Evolutionary conservation across 495 filamentous ascomycete genomes (phyloP).

Genomic region (Penicillium simplicissimum): DNA sequence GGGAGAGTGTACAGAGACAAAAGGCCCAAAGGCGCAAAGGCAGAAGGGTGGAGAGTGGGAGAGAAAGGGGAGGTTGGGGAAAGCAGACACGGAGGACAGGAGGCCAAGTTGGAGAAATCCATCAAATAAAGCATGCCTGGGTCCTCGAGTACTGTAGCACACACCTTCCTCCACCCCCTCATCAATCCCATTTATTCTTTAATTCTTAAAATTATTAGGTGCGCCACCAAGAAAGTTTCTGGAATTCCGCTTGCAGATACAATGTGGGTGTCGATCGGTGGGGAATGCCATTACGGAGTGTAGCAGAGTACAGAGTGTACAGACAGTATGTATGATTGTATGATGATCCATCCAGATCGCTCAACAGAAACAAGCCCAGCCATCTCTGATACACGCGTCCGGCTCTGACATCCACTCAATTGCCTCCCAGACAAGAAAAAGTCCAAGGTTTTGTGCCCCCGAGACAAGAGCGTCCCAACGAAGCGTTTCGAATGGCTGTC

Average conservation of each 20-base stretch:
- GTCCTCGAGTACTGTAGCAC: neutral
- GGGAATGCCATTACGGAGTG: conserved; percentile 13
- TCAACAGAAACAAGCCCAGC: neutral
- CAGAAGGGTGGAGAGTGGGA: conserved; percentile 9
- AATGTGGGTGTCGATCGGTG: conserved; percentile 25
- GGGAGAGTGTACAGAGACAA: conserved; percentile 9
- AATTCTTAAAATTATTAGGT: neutral
- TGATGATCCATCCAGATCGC: conserved; percentile 1
- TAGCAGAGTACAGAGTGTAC: too few species aligned
- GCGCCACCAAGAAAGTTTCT: conserved; percentile 26
- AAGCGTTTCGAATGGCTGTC: conserved; percentile 15
- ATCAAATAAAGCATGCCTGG: conserved; percentile 9
- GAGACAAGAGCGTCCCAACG: neutral
- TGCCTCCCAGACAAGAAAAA: neutral
- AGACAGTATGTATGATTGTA: too few species aligned
- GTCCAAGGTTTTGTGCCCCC: neutral
- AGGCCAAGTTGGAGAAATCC: conserved; percentile 12
- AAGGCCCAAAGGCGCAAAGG: neutral
- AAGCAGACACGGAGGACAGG: conserved; percentile 13
- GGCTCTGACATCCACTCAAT: neutral
- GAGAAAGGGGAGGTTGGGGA: conserved; percentile 22
- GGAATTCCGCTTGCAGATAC: conserved; percentile 22
- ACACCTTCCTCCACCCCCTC: neutral
- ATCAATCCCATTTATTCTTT: conserved; percentile 1
- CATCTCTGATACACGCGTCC: neutral